These are phyloP conservation scores for Aegilops tauschii DNA, from an alignment of 176 grass and related monocot genomes.

Conservation along the genomic window DNA sequence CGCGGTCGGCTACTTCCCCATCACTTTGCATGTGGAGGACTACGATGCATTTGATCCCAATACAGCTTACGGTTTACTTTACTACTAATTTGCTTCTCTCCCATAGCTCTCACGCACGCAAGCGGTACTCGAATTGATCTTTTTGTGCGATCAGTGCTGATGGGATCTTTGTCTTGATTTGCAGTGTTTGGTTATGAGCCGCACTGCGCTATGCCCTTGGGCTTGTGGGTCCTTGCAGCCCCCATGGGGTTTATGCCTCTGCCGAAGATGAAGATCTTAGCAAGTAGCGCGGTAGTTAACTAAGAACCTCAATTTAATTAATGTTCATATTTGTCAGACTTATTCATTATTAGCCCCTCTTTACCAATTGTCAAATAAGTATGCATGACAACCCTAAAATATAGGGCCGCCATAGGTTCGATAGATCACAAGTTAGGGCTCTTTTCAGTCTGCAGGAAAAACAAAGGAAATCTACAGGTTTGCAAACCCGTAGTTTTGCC, in stretches of 20 bases:
- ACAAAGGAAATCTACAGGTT: too few species aligned
- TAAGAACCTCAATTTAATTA: not conserved
- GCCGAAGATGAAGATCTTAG: not conserved
- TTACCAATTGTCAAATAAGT: too few species aligned
- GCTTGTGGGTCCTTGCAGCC: not conserved
- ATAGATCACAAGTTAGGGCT: too few species aligned
- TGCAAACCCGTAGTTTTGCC: too few species aligned
- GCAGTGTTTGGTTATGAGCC: not conserved
- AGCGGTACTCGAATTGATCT: too few species aligned
- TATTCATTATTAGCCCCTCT: too few species aligned
- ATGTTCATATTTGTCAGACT: not conserved
- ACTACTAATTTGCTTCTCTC: too few species aligned
- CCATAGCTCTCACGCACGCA: too few species aligned
- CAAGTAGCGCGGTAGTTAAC: not conserved
- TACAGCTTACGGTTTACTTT: slow-evolving; percentile 50
- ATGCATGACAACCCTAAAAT: too few species aligned
- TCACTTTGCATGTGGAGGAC: slow-evolving; percentile 68
- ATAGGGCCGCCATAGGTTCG: too few species aligned
- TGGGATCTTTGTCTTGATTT: not conserved
- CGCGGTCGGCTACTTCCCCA: slow-evolving; percentile 48
- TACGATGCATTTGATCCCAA: slow-evolving; percentile 51
- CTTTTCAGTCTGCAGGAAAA: too few species aligned
- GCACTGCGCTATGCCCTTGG: not conserved
- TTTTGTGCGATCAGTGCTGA: too few species aligned
- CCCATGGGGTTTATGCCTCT: not conserved